Base-by-base conservation (phyloP, 192 early-diverging fungal genomes). In the Jimgerdemannia flammicorona region DNA sequence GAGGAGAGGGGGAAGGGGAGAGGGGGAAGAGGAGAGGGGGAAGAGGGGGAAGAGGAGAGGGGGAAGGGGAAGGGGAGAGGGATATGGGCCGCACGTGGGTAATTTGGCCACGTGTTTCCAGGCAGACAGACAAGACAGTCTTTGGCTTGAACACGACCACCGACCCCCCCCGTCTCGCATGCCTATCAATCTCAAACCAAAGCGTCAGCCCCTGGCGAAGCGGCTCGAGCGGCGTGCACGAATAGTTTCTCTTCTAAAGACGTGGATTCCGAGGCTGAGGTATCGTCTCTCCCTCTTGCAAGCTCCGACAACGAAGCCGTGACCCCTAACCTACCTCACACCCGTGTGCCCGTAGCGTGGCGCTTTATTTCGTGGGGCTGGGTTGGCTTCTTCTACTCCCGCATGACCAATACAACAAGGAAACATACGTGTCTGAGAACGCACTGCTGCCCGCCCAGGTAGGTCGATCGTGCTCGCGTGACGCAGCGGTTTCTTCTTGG, bases 341-440 rank as follows among this genome's bases (percentile, higher is more conserved):
- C 18, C 70, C 65, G 39, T 70, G n/a, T 76, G 43, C 14, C 39
- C 74, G 80, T 66, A 88, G 90, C 79, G 83, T 85, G 44, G 73
- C 88, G 3, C 82, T 94, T 20, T 88, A 88, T 18, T 65, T 86
- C 39, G 85, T 86, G 19, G 90, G 87, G 2, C 77, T 91, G 20
- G 66, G 80, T 59, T 93, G 92, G 92, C 78, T 93, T 8, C 79
- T 93, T 29, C 76, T 86, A 42, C 77, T 94, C 19, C 92, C 93
- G 9, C 82, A 85, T 54, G 83, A 87, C 67, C 77, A 71, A n/a
- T 89, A 91, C 71, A 90, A 85, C 67, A 90, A 90, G 70, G 44
- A 74, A 41, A 90, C 89, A 0, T 94, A 94, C 77, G 82, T 93
- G 42, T 93, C 92, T 0, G 93, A 94, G 77, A 94, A 93, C 72